These are phyloP conservation scores for Moringa oleifera DNA, from an alignment of 345 rosid genomes.

Conservation along the genomic window DNA sequence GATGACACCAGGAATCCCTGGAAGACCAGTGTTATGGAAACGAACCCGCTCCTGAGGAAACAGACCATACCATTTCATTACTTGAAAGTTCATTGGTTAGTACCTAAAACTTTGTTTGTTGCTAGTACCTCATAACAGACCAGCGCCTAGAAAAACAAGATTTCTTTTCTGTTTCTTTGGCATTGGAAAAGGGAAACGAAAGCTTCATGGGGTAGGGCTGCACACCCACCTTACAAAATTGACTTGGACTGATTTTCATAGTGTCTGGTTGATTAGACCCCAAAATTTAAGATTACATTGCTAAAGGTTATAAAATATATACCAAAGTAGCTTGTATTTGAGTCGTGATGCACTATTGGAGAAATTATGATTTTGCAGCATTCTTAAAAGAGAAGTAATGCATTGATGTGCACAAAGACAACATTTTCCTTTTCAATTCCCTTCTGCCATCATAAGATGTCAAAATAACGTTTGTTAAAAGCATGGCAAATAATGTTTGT, in stretches of 20 bases:
- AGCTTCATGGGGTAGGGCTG: too few relatives aligned
- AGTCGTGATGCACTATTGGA: too few relatives aligned
- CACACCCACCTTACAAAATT: too few relatives aligned
- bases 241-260: too few relatives aligned
- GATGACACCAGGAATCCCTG: constrained; percentile 67
- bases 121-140: too few relatives aligned
- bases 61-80: neutral
- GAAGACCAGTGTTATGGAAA: constrained; percentile 74
- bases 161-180: too few relatives aligned
- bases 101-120: too few relatives aligned
- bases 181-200: too few relatives aligned
- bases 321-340: neutral
- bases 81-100: neutral
- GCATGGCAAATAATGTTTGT: neutral
- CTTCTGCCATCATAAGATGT: neutral
- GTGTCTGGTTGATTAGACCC: too few relatives aligned
- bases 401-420: constrained; percentile 1
- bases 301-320: too few relatives aligned
- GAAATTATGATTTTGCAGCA: neutral
- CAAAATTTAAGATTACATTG: too few relatives aligned
- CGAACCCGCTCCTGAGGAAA: constrained; percentile 52
- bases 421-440: neutral
- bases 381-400: neutral
- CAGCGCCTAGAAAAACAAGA: too few relatives aligned
- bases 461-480: neutral